A percentile compares a stretch with the other conserved stretches of the same genome.
Conservation (phyloP, 805 yeast genomes). For the Yamadazyma phyllophila region DNA sequence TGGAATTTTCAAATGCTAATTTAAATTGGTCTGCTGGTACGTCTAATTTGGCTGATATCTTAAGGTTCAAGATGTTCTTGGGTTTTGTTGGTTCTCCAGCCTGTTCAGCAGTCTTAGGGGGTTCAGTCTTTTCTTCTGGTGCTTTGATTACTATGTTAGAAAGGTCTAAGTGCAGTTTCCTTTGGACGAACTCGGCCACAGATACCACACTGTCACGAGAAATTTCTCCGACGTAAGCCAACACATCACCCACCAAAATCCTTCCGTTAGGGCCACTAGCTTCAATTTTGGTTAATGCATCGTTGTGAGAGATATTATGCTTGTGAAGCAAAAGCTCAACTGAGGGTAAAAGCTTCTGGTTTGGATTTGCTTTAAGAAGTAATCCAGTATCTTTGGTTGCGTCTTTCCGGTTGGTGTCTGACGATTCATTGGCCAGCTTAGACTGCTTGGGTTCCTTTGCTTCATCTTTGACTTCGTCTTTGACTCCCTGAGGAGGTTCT, state of each 20-base stretch:
- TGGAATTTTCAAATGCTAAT: conserved; percentile 29
- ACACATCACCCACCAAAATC: conserved; percentile 84
- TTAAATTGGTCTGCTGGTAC: conserved; percentile 25
- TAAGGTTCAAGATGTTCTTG: conserved; percentile 25
- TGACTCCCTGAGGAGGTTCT: conserved; percentile 12
- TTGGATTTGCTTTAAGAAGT: conserved; percentile 53
- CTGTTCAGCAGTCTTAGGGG: conserved; percentile 7
- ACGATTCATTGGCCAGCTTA: no score
- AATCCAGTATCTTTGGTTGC: conserved; percentile 15
- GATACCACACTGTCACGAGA: conserved; percentile 50
- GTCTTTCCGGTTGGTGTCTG: neutral
- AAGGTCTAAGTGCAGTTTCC: conserved; percentile 65
- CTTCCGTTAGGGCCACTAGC: conserved; percentile 92
- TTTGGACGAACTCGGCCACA: conserved; percentile 55
- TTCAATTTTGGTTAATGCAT: conserved; percentile 66
- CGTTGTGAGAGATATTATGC: conserved; percentile 62
- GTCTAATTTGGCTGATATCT: conserved; percentile 26
- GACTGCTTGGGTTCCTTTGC: conserved; percentile 9
- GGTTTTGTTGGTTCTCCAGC: conserved; percentile 21
- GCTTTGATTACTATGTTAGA: conserved; percentile 47
- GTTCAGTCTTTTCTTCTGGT: neutral
- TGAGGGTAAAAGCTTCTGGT: conserved; percentile 74
- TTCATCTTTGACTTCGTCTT: conserved; percentile 11
- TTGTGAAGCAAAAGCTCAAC: conserved; percentile 64
- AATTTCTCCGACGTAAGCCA: conserved; percentile 77